Conservation (phyloP, 441 rosid genomes). For the Gossypium schwendimanii region DNA sequence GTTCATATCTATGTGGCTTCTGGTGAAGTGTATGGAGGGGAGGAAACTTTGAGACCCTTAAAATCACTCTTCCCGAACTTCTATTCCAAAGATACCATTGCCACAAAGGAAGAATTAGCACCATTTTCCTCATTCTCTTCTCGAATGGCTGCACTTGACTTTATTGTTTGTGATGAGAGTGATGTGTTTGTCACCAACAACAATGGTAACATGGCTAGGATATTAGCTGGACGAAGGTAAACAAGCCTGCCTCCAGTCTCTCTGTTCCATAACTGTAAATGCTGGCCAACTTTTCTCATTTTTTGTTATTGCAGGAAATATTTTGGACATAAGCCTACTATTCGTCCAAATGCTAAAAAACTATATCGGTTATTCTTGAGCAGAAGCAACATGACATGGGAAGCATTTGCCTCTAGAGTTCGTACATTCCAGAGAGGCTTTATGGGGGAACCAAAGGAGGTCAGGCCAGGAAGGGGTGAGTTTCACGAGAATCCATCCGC, state of each 20-base stretch:
- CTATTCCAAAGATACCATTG: slow-evolving; percentile 75
- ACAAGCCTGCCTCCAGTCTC: neutral
- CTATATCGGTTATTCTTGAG: slow-evolving; percentile 62
- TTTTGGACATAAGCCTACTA: slow-evolving; percentile 90
- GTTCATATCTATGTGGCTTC: slow-evolving; percentile 95
- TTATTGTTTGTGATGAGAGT: slow-evolving; percentile 91
- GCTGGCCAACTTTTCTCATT: slow-evolving; percentile 14
- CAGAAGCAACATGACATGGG: slow-evolving; percentile 73
- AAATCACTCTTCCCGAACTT: slow-evolving; percentile 86
- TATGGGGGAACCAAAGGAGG: slow-evolving; percentile 97
- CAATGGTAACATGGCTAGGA: slow-evolving; percentile 97
- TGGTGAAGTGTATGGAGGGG: slow-evolving; percentile 90
- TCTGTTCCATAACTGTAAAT: slow-evolving; percentile 10
- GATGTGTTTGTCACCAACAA: slow-evolving; percentile 93
- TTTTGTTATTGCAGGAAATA: slow-evolving; percentile 54
- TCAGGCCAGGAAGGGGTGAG: slow-evolving; percentile 89
- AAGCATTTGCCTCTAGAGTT: slow-evolving; percentile 69
- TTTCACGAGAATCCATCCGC: slow-evolving; percentile 91
- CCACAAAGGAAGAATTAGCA: slow-evolving; percentile 67
- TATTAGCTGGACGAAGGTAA: slow-evolving; percentile 91
- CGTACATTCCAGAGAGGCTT: slow-evolving; percentile 73
- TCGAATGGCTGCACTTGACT: slow-evolving; percentile 97
- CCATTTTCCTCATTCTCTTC: slow-evolving; percentile 77
- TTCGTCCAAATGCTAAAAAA: slow-evolving; percentile 90
- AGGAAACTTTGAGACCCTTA: slow-evolving; percentile 74